These are phyloP conservation scores for Erythrophleum fordii DNA, from an alignment of 306 rosid genomes.

Conservation along the genomic window DNA sequence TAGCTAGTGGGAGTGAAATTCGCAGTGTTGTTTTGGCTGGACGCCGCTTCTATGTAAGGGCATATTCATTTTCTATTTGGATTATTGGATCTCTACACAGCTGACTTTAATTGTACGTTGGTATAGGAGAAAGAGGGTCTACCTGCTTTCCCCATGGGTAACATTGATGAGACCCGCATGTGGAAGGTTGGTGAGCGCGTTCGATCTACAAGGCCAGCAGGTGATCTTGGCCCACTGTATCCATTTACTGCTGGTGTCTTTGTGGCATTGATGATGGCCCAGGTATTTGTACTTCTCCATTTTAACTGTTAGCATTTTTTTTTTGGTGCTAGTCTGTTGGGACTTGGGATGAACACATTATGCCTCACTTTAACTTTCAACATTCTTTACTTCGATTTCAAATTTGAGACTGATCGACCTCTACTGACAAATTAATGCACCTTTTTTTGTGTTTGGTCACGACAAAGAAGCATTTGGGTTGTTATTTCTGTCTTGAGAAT, in stretches of 20 bases:
- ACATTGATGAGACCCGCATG: conserved; percentile 97
- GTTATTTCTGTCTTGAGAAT: not conserved
- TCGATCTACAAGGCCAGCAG: conserved; percentile 75
- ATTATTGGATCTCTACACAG: not conserved
- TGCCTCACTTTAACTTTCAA: not conserved
- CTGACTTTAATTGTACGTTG: conserved; percentile 15
- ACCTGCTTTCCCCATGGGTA: conserved; percentile 99
- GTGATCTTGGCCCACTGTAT: conserved; percentile 90
- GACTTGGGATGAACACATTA: not conserved
- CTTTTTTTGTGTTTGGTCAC: not conserved
- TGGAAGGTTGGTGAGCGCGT: conserved; percentile 98
- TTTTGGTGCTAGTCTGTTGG: not conserved
- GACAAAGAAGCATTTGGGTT: not conserved
- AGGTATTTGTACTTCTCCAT: conserved; percentile 52
- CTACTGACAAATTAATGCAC: not conserved
- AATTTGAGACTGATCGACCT: conserved; percentile 5
- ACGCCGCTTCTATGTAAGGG: conserved; percentile 85
- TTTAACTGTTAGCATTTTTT: not conserved
- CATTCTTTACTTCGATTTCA: not conserved
- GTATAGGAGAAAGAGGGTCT: conserved; percentile 94
- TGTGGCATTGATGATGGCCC: conserved; percentile 99
- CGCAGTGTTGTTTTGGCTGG: conserved; percentile 98
- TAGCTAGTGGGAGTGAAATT: conserved; percentile 89
- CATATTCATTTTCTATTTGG: not conserved
- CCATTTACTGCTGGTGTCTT: conserved; percentile 98